Evolutionary conservation across 805 yeast genomes (phyloP), one percentile per base, ranked within the genome.

Genomic region (Teunomyces stri): DNA sequence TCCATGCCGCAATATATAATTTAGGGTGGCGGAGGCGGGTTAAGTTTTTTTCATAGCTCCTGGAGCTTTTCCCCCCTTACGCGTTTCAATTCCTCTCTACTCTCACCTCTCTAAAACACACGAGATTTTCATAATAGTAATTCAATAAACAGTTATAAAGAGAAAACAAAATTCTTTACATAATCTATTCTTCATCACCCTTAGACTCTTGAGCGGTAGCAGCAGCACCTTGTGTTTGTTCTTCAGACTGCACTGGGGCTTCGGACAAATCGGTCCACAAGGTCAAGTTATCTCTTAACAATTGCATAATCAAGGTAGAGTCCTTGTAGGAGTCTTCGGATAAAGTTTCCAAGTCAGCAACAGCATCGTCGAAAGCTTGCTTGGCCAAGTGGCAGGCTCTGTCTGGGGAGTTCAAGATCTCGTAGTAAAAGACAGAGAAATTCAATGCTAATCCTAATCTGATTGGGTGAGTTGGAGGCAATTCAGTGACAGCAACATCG

Each of bases 301-400:
- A 84, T 83, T 94, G 98, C 99, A 94, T 94, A 69, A 94, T 94
- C 71, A 94, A 84, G 60, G 98, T 94, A 55, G 97, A 90, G 74
- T 92, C 99, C 75, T 92, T 94, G 84, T 94, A 92, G 58, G 96
- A 87, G 78, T 92, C 99, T 77, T 92, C 99, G 40, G 96, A 88
- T 68, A 92, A 80, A 58, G 97, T 89, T 76, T 92, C 99, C 70
- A 92, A 83, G 77, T 94, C 98, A 55, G 99, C 97, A 69, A 92
- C 95, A 55, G 99, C 99, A 68, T 92, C 98, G 73, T 92, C 99
- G 61, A 94, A 92, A 34, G 99, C 98, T 77, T 92, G 97, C 75
- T 92, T 94, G 64, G 99, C 99, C 71, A 92, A 83, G 71, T 91
- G 96, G 74, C 99, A 92, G 60, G 99, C 99, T 74, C 96, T 89